Base-by-base conservation (phyloP, 192 early-diverging fungal genomes). In the Backusella westeae region DNA sequence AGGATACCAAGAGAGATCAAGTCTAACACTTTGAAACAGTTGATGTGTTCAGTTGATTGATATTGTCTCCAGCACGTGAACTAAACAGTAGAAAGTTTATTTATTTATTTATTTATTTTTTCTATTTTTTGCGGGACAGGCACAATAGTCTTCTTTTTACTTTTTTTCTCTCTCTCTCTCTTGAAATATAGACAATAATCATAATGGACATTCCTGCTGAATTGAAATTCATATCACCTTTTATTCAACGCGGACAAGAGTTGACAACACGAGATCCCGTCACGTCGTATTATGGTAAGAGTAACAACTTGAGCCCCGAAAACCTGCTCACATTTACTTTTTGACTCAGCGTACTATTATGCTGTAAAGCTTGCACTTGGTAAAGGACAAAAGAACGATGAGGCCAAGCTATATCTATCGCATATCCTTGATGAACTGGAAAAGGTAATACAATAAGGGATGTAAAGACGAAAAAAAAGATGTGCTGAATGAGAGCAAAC, bases 251-350 rank as follows among this genome's bases (percentile, higher is more conserved):
- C 19, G 90, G 90, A 0, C 87, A 90, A 10, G 97, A 99, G 80
- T 84, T 98, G 8, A 76, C 84, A 29, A 79, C 86, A 12, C 88
- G 90, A 41, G 97, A 99, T 59, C 96, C 98, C 10, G 82, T 98
- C 5, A 89, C 98, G 5, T 86, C 98, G 3, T 99, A 99, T 78
- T 99, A 96, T 80, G 93, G 98, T 96, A 88, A 82, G 75, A 68
- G 6, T 32, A 49, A 67, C 21, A 49, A 15, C 10, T 39, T 32
- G 32, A 3, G 32, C 32, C 32, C 32, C 56, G 72, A 34, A 49
- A 74, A 49, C 19, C 39, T 32, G 8, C 52, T 38, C 69, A 36
- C 65, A n/a, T 42, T n/a, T 0, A 32, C 17, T 67, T 34, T 29
- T 53, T 53, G 52, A 32, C 8, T 23, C 85, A 94, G 93, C 91